Conservation (phyloP, 306 rosid genomes). For the Rosa chinensis region DNA sequence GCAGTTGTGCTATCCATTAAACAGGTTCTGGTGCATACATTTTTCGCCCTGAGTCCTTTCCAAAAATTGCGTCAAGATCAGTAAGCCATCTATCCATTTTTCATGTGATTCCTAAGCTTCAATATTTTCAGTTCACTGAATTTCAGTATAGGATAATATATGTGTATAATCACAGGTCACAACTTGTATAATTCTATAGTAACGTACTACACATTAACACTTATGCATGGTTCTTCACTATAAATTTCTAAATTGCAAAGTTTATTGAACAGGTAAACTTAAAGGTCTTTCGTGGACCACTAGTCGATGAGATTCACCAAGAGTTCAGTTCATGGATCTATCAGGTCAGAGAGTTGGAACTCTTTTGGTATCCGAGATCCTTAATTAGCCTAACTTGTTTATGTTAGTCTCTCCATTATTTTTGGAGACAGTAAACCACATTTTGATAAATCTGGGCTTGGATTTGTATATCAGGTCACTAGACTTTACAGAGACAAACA, state of each 20-base stretch:
- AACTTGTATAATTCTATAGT: not conserved
- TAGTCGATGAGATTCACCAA: slow-evolving; percentile 76
- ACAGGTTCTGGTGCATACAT: slow-evolving; percentile 84
- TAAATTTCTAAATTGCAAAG: not conserved
- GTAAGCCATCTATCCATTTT: slow-evolving; percentile 42
- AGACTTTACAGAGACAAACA: slow-evolving; percentile 81
- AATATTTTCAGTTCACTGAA: not conserved
- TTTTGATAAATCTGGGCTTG: slow-evolving; percentile 5
- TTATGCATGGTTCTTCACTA: not conserved
- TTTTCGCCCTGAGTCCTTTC: slow-evolving; percentile 67
- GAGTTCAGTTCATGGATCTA: slow-evolving; percentile 73
- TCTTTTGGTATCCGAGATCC: not conserved
- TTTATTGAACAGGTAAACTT: slow-evolving; percentile 46
- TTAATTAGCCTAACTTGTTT: not conserved
- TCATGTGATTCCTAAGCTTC: not conserved
- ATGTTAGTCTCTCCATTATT: not conserved
- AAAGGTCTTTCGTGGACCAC: slow-evolving; percentile 62
- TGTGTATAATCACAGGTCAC: not conserved
- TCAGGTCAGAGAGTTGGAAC: slow-evolving; percentile 46
- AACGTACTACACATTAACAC: not conserved
- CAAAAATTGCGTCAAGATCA: slow-evolving; percentile 66
- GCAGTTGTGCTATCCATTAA: not conserved
- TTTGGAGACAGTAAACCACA: not conserved
- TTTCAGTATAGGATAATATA: not conserved
- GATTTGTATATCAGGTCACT: slow-evolving; percentile 48